Conservation (phyloP, 2,329 filamentous ascomycete genomes). For the Botryotinia narcissicola region DNA sequence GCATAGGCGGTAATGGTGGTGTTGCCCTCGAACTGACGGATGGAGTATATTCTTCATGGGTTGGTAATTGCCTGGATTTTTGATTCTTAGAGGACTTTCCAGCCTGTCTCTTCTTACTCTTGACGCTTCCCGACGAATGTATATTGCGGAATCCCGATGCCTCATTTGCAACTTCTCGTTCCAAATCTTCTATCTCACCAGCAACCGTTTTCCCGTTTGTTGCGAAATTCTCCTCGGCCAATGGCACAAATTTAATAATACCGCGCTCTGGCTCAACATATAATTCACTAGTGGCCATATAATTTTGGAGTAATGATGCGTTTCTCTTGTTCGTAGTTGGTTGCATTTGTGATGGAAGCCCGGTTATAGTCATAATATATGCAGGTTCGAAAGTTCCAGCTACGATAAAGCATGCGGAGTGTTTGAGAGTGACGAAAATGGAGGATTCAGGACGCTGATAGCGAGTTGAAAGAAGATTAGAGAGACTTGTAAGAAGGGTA, state of each 20-base stretch:
- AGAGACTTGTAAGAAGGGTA: slow-evolving; percentile 70
- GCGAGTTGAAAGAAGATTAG: slow-evolving; percentile 68
- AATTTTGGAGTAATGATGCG: slow-evolving; percentile 71
- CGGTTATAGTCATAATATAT: slow-evolving; percentile 73
- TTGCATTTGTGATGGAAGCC: slow-evolving; percentile 66
- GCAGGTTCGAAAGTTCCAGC: slow-evolving; percentile 74
- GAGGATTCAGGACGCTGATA: slow-evolving; percentile 73
- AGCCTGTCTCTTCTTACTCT: slow-evolving; percentile 40
- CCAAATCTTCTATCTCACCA: slow-evolving; percentile 60
- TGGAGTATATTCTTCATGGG: slow-evolving; percentile 31
- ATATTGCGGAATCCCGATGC: slow-evolving; percentile 25
- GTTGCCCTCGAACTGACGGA: slow-evolving; percentile 22
- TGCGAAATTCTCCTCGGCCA: slow-evolving; percentile 69
- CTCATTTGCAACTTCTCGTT: slow-evolving; percentile 26
- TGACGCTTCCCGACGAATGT: slow-evolving; percentile 27
- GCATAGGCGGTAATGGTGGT: slow-evolving; percentile 33
- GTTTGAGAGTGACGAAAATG: slow-evolving; percentile 73
- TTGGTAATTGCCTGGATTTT: slow-evolving; percentile 30
- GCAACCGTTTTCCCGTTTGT: slow-evolving; percentile 68
- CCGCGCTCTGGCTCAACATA: slow-evolving; percentile 65
- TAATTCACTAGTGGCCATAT: slow-evolving; percentile 64
- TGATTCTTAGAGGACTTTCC: slow-evolving; percentile 39
- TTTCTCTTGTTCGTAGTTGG: slow-evolving; percentile 79
- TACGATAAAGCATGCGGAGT: slow-evolving; percentile 72
- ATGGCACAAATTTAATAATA: slow-evolving; percentile 67